Evolutionary conservation across 257 asterid species (phyloP).

Genomic region (Linderniella brevidens): DNA sequence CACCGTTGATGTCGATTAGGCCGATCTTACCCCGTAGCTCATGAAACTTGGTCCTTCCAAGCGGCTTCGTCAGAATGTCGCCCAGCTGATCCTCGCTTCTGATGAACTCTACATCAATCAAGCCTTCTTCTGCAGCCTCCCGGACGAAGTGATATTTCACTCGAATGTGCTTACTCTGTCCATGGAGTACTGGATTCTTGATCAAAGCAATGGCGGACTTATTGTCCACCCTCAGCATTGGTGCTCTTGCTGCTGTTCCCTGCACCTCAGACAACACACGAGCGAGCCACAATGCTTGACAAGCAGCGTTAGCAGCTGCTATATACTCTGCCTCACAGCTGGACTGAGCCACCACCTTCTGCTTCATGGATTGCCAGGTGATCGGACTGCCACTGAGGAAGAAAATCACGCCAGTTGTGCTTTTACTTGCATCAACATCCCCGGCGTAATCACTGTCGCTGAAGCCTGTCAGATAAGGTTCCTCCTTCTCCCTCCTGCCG

Average conservation of each 20-base stretch:
- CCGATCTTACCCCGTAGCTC: not conserved
- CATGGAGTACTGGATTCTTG: not conserved
- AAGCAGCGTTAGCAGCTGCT: not conserved
- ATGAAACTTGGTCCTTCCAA: not conserved
- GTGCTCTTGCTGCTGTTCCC: not conserved
- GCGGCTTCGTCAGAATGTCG: not conserved
- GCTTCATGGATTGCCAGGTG: not conserved
- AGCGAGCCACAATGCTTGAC: not conserved
- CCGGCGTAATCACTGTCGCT: not conserved
- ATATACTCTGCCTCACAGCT: not conserved
- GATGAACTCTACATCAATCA: not conserved
- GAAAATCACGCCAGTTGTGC: not conserved
- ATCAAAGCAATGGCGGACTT: not conserved
- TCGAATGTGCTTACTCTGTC: not conserved
- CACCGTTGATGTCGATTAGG: no score
- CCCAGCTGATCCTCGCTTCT: not conserved
- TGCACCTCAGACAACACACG: not conserved
- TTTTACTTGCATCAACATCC: not conserved
- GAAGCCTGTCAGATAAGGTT: not conserved
- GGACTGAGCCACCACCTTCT: not conserved
- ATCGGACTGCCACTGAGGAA: not conserved
- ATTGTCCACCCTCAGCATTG: not conserved
- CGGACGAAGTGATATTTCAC: not conserved
- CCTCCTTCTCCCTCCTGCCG: not conserved
- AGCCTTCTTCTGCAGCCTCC: not conserved